A percentile compares a stretch with the other conserved stretches of the same genome.
phyloP scores from a whole-genome alignment of 2,329 filamentous ascomycete genomes.

The Pestalotiopsis sp. region DNA sequence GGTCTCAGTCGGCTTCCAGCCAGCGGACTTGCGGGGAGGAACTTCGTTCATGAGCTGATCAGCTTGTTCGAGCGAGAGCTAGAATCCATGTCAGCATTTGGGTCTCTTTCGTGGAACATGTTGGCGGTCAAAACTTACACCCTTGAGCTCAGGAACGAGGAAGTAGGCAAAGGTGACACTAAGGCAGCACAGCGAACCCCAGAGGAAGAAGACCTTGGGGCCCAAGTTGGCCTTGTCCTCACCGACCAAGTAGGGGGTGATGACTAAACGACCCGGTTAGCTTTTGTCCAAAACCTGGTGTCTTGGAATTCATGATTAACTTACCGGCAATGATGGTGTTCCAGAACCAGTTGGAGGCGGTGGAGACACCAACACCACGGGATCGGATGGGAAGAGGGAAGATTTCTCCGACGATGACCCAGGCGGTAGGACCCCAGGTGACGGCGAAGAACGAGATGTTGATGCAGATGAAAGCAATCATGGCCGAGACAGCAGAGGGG shows the following conservation, averaged over 20 bases:
- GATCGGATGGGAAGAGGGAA: conserved; percentile 89
- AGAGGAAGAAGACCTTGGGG: conserved; percentile 75
- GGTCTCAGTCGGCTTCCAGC: conserved; percentile 37
- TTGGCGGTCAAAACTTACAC: conserved; percentile 29
- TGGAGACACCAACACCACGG: conserved; percentile 83
- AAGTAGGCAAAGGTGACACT: conserved; percentile 71
- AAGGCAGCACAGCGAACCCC: conserved; percentile 67
- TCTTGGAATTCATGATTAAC: conserved; percentile 13
- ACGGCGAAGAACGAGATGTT: conserved; percentile 93
- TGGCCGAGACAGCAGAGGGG: conserved; percentile 62
- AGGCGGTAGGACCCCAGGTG: conserved; percentile 68
- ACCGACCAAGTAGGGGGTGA: conserved; percentile 73
- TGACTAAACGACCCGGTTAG: conserved; percentile 44
- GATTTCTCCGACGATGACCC: conserved; percentile 86
- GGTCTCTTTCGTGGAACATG: not conserved
- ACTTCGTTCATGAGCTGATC: conserved; percentile 63
- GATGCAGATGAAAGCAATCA: conserved; percentile 88
- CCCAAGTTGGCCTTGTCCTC: conserved; percentile 65
- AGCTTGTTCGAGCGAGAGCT: conserved; percentile 73
- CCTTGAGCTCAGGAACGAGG: conserved; percentile 75
- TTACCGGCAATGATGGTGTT: conserved; percentile 67
- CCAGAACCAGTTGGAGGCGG: conserved; percentile 91
- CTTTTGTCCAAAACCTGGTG: not conserved
- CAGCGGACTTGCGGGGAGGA: conserved; percentile 39
- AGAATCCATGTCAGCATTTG: not conserved